Conservation (phyloP, 2,329 filamentous ascomycete genomes). For the Huntiella abstrusa region DNA sequence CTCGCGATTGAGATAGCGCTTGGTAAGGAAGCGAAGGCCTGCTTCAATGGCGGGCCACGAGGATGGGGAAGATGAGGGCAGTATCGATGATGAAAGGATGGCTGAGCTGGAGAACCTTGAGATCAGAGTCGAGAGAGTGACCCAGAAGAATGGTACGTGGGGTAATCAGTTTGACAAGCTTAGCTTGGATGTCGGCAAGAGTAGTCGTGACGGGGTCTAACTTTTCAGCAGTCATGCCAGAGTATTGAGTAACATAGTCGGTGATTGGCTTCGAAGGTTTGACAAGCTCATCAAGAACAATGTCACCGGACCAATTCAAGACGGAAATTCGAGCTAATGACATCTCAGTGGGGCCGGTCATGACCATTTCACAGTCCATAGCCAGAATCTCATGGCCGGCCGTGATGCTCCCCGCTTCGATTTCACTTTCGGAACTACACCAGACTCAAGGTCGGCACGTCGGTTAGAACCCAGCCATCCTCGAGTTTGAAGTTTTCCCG, state of each 20-base stretch:
- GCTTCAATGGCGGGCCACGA: conserved; percentile 74
- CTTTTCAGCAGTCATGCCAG: conserved; percentile 78
- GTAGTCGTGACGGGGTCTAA: conserved; percentile 69
- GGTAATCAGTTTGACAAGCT: conserved; percentile 52
- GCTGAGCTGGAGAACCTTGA: conserved; percentile 66
- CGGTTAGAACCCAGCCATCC: conserved; percentile 69
- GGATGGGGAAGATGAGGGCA: conserved; percentile 79
- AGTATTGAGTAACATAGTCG: conserved; percentile 82
- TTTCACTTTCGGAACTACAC: conserved; percentile 44
- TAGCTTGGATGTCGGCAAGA: conserved; percentile 61
- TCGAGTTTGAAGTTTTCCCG: conserved; percentile 20
- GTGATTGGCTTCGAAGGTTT: conserved; percentile 75
- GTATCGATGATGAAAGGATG: conserved; percentile 94
- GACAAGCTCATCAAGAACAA: conserved; percentile 76
- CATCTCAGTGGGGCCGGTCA: conserved; percentile 59
- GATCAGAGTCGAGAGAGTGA: conserved; percentile 66
- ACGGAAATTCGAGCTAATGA: conserved; percentile 81
- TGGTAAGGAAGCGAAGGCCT: conserved; percentile 76
- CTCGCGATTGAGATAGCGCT: conserved; percentile 69
- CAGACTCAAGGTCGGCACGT: conserved; percentile 47
- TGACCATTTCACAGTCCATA: conserved; percentile 95
- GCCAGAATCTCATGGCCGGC: conserved; percentile 62
- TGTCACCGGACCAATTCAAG: conserved; percentile 65
- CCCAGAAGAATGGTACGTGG: conserved; percentile 58
- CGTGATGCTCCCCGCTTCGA: conserved; percentile 67